These are phyloP conservation scores for Dothidotthia symphoricarpi DNA, from an alignment of 2,329 filamentous ascomycete genomes.

Conservation along the genomic window DNA sequence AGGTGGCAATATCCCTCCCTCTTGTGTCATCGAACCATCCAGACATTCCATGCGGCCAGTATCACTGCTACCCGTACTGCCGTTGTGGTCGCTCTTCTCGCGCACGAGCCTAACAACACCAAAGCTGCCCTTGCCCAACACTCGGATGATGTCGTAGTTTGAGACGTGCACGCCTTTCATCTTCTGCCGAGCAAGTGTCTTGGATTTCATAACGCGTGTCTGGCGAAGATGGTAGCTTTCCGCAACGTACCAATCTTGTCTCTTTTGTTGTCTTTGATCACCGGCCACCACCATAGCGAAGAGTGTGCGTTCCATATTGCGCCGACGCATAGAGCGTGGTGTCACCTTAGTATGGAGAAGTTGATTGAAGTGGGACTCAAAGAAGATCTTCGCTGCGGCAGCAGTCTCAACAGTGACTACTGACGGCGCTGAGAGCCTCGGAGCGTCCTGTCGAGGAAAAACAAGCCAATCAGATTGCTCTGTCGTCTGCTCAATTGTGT, in stretches of 20 bases:
- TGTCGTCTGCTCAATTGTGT: slow-evolving; percentile 15
- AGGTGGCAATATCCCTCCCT: neutral
- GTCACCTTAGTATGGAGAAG: slow-evolving; percentile 56
- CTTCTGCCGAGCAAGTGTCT: slow-evolving; percentile 50
- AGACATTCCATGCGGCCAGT: slow-evolving; percentile 12
- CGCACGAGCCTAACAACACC: slow-evolving; percentile 85
- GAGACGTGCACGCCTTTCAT: slow-evolving; percentile 55
- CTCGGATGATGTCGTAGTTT: slow-evolving; percentile 76
- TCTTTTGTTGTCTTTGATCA: slow-evolving; percentile 56
- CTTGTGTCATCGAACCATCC: slow-evolving; percentile 8
- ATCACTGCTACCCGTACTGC: slow-evolving; percentile 11
- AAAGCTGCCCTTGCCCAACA: slow-evolving; percentile 91
- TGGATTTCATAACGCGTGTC: slow-evolving; percentile 66
- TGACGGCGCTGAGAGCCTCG: slow-evolving; percentile 37
- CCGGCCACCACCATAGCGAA: slow-evolving; percentile 55
- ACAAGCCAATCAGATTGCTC: slow-evolving; percentile 22
- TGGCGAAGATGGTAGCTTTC: slow-evolving; percentile 77
- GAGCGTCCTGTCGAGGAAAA: slow-evolving; percentile 38
- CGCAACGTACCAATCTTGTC: slow-evolving; percentile 60
- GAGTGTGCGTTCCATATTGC: slow-evolving; percentile 64
- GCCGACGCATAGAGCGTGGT: slow-evolving; percentile 60
- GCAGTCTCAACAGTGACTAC: slow-evolving; percentile 70
- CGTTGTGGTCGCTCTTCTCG: slow-evolving; percentile 51
- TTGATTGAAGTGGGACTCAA: slow-evolving; percentile 82
- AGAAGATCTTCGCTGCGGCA: slow-evolving; percentile 77